phyloP scores from a whole-genome alignment of 2,329 filamentous ascomycete genomes.

The Huntiella abstrusa region DNA sequence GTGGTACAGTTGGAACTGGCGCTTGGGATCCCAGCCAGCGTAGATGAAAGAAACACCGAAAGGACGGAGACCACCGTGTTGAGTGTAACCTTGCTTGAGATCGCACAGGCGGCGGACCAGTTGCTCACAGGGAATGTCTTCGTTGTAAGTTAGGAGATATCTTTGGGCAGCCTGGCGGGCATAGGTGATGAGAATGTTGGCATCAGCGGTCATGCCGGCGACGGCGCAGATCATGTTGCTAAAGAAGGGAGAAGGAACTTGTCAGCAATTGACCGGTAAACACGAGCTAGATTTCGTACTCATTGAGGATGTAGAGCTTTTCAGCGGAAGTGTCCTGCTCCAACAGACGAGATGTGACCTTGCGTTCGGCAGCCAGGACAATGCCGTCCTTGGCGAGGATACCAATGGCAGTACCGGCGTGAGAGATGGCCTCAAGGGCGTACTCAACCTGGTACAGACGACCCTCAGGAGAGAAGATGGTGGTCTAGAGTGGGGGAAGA shows the following conservation, averaged over 20 bases:
- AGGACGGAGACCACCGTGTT: constrained; percentile 92
- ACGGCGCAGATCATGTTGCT: constrained; percentile 99
- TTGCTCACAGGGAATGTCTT: constrained; percentile 98
- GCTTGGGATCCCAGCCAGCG: constrained; percentile 86
- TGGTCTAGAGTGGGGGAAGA: constrained; percentile 43
- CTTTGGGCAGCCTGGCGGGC: constrained; percentile 90
- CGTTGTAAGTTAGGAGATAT: constrained; percentile 97
- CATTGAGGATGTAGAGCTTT: constrained; percentile 98
- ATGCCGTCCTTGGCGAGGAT: constrained; percentile 97
- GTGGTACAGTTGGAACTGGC: constrained; percentile 97
- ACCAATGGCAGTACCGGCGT: constrained; percentile 89
- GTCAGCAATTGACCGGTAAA: not conserved
- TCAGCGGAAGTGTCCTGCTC: constrained; percentile 99
- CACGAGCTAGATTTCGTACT: constrained; percentile 40
- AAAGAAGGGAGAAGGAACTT: not conserved
- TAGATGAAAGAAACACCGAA: constrained; percentile 99
- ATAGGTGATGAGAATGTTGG: constrained; percentile 99
- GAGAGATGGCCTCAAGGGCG: constrained; percentile 94
- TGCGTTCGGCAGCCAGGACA: constrained; percentile 90
- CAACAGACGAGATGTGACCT: constrained; percentile 96
- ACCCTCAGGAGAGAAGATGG: constrained; percentile 98
- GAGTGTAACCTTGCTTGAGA: constrained; percentile 97
- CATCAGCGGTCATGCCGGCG: constrained; percentile 96
- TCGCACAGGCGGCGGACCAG: constrained; percentile 92
- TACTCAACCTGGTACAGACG: constrained; percentile 99